phyloP scores from a whole-genome alignment of 176 grass and related monocot genomes.

The Hordeum marinum region DNA sequence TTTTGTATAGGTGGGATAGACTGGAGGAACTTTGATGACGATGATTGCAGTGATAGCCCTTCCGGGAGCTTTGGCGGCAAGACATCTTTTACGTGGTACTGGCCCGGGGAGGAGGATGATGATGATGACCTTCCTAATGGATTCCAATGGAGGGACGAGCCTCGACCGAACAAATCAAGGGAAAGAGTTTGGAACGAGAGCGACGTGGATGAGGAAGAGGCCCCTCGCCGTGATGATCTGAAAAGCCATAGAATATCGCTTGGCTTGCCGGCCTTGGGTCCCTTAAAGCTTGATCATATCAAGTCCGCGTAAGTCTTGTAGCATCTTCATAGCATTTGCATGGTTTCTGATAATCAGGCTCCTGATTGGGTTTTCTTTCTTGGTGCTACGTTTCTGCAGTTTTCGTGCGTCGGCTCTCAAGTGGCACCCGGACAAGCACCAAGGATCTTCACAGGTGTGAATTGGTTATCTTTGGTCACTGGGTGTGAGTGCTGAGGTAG shows the following conservation, averaged over 20 bases:
- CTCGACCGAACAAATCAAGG: conserved; percentile 49
- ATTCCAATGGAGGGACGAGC: conserved; percentile 57
- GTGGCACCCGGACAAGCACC: conserved; percentile 94
- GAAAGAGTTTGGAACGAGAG: conserved; percentile 67
- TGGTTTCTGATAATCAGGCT: not conserved
- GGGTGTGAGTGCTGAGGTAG: not conserved
- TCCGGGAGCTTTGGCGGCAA: conserved; percentile 37
- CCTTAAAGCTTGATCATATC: conserved; percentile 58
- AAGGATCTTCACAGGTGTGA: conserved; percentile 69
- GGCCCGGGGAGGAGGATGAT: conserved; percentile 27
- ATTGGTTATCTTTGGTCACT: not conserved
- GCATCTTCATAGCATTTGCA: conserved; percentile 8
- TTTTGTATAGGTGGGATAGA: conserved; percentile 33
- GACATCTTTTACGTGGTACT: conserved; percentile 63
- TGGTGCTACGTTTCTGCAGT: conserved; percentile 29
- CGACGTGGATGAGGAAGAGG: conserved; percentile 68
- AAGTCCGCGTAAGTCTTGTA: conserved; percentile 73
- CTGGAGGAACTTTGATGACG: conserved; percentile 43
- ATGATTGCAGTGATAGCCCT: conserved; percentile 21
- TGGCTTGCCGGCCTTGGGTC: conserved; percentile 58
- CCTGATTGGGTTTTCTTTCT: conserved; percentile 7
- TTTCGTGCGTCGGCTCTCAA: conserved; percentile 74
- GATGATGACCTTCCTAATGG: conserved; percentile 35
- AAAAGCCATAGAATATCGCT: conserved; percentile 55
- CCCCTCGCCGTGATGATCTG: conserved; percentile 19